A percentile compares a stretch with the other conserved stretches of the same genome.
Evolutionary conservation across 2,329 filamentous ascomycete genomes (phyloP).

Genomic region (Xylariales sp.): DNA sequence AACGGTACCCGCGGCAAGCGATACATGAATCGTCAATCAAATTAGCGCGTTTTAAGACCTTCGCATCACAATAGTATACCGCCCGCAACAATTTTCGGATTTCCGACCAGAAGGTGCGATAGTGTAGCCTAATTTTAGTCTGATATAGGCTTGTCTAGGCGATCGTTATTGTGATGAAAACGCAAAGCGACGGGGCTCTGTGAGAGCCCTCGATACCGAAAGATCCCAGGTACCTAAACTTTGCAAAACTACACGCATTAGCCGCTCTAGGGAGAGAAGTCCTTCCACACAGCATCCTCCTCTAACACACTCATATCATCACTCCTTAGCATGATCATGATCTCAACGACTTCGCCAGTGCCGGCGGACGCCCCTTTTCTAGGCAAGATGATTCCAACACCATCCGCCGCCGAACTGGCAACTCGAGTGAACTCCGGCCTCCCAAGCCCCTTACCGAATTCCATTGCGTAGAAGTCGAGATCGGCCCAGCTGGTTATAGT

Average conservation of each 20-base stretch:
- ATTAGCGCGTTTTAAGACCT: too few relatives aligned
- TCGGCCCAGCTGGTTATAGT: constrained; percentile 16
- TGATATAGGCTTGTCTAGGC: too few relatives aligned
- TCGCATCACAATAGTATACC: too few relatives aligned
- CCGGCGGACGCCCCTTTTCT: not conserved
- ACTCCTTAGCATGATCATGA: constrained; percentile 10
- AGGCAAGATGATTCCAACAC: constrained; percentile 10
- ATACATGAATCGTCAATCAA: too few relatives aligned
- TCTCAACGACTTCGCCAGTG: constrained; percentile 1
- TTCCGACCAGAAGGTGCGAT: too few relatives aligned
- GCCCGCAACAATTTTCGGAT: too few relatives aligned
- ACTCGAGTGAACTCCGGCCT: constrained; percentile 8
- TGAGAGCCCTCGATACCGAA: too few relatives aligned
- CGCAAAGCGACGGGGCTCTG: too few relatives aligned
- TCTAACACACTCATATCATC: constrained; percentile 13
- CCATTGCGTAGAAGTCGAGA: constrained; percentile 11
- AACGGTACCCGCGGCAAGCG: too few relatives aligned
- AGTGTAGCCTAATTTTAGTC: too few relatives aligned
- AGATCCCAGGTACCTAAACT: too few relatives aligned
- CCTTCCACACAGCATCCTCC: constrained; percentile 8
- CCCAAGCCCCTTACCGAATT: constrained; percentile 5
- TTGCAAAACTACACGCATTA: not conserved
- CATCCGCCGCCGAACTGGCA: constrained; percentile 2
- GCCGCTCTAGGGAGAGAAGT: not conserved
- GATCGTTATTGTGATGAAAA: too few relatives aligned